Evolutionary conservation across 2,329 filamentous ascomycete species (phyloP).

Genomic region (Leptographium flavum): DNA sequence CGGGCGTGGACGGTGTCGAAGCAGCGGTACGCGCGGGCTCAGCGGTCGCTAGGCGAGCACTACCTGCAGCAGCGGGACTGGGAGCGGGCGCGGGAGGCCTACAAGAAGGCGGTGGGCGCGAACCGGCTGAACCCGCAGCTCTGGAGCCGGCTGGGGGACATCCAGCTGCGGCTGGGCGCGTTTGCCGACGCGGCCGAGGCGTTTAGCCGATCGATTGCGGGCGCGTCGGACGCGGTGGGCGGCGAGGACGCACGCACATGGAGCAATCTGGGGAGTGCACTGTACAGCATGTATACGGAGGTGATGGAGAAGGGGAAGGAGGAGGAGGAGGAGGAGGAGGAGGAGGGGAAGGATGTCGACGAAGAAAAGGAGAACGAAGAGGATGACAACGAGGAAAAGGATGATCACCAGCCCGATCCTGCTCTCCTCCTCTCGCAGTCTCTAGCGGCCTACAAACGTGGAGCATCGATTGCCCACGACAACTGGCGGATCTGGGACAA

Average conservation of each 20-base stretch:
- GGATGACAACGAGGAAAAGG: conserved; percentile 10
- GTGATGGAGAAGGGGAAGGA: conserved; percentile 24
- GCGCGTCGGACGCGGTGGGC: conserved; percentile 45
- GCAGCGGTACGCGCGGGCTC: conserved; percentile 68
- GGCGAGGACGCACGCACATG: conserved; percentile 85
- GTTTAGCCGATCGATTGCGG: conserved; percentile 67
- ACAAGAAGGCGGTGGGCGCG: conserved; percentile 59
- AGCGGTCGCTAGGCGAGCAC: conserved; percentile 71
- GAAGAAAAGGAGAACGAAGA: too few relatives aligned
- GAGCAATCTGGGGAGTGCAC: conserved; percentile 81
- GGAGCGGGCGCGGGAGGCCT: conserved; percentile 59
- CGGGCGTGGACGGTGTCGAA: conserved; percentile 80
- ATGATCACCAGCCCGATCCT: conserved; percentile 17
- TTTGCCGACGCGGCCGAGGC: conserved; percentile 72
- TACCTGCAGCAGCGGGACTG: conserved; percentile 55
- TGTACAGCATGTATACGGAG: conserved; percentile 55
- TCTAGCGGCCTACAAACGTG: conserved; percentile 73
- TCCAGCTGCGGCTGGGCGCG: conserved; percentile 60
- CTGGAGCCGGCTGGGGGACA: conserved; percentile 86
- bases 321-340: conserved; percentile 4
- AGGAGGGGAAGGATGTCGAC: conserved; percentile 14
- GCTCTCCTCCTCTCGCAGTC: conserved; percentile 57
- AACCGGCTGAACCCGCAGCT: conserved; percentile 71
- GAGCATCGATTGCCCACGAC: conserved; percentile 67
- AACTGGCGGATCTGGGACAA: conserved; percentile 97